Evolutionary conservation across 345 rosid species (phyloP).

Genomic region (Brassica incana): DNA sequence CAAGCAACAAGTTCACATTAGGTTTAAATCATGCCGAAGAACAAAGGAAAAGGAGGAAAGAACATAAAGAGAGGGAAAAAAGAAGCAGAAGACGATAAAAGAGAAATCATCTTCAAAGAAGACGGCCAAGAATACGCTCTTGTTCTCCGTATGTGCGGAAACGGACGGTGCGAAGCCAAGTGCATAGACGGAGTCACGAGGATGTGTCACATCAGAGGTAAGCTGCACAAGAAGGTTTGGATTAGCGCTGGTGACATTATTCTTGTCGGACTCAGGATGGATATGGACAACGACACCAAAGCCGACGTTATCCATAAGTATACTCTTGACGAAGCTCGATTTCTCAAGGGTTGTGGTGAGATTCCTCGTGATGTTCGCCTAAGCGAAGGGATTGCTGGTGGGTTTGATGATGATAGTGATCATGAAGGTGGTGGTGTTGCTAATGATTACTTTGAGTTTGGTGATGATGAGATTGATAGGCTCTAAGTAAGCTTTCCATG

Average conservation of each 20-base stretch:
- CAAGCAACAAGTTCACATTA: background rate
- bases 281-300: background rate
- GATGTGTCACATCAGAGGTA: slow-evolving; percentile 1
- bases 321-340: background rate
- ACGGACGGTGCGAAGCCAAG: background rate
- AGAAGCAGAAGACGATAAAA: background rate
- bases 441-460: background rate
- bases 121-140: background rate
- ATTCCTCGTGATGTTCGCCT: background rate
- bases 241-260: background rate
- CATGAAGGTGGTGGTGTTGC: too few species aligned
- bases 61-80: background rate
- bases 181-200: background rate
- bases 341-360: slow-evolving; percentile 2
- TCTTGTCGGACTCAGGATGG: background rate
- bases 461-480: background rate
- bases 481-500: background rate
- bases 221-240: background rate
- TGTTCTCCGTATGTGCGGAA: background rate
- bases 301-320: background rate
- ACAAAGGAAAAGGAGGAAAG: background rate
- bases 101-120: background rate
- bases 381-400: background rate
- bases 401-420: background rate
- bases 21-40: background rate